Percentiles rank a stretch among this genome's conserved stretches.
Evolutionary conservation across 2,329 filamentous ascomycete species (phyloP).

Genomic region (Emmonsia crescens): DNA sequence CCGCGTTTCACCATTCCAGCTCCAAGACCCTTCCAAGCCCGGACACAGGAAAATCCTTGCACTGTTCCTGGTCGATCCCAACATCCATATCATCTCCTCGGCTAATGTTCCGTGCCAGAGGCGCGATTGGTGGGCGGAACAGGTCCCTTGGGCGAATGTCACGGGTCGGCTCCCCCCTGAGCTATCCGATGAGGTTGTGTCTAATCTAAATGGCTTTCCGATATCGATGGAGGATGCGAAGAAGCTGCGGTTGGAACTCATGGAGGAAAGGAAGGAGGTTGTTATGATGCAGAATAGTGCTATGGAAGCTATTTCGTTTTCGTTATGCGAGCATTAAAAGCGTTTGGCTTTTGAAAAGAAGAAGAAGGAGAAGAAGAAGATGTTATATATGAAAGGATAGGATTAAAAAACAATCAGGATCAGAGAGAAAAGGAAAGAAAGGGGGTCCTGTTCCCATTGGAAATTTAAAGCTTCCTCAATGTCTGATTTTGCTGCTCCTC

Average conservation of each 20-base stretch:
- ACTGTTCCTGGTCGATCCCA: conserved; percentile 13
- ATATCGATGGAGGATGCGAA: conserved; percentile 12
- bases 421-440: too few relatives aligned
- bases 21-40: conserved; percentile 10
- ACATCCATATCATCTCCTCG: conserved; percentile 12
- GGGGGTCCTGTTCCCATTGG: too few relatives aligned
- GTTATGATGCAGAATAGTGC: not conserved
- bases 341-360: not conserved
- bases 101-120: conserved; percentile 11
- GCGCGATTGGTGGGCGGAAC: conserved; percentile 10
- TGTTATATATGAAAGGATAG: not conserved
- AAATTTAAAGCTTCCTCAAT: too few relatives aligned
- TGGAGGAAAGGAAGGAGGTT: conserved; percentile 11
- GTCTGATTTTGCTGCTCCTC: too few relatives aligned
- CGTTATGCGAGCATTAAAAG: conserved; percentile 12
- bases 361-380: not conserved
- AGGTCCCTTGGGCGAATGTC: conserved; percentile 1
- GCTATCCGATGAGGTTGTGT: conserved; percentile 4
- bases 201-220: conserved; percentile 1
- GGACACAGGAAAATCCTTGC: conserved; percentile 14
- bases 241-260: conserved; percentile 9
- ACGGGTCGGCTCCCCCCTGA: conserved; percentile 6
- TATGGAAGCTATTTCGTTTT: not conserved
- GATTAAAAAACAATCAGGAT: too few relatives aligned
- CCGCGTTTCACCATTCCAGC: conserved; percentile 8